Conservation (phyloP, 495 filamentous ascomycete species). For the Hamigera avellanea region DNA sequence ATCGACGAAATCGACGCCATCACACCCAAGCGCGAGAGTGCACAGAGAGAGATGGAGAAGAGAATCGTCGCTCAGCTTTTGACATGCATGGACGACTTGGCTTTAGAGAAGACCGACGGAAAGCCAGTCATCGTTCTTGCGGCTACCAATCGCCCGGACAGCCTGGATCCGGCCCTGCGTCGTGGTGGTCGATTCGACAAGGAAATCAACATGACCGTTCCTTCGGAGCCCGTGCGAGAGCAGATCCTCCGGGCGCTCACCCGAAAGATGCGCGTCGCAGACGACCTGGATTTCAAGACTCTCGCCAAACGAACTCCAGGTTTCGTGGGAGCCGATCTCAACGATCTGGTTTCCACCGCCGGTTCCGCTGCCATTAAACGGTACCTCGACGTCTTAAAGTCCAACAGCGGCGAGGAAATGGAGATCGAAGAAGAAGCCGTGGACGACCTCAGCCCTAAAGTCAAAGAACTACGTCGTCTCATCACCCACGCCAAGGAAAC, state of each 20-base stretch:
- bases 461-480: constrained; percentile 41
- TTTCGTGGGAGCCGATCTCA: constrained; percentile 90
- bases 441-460: constrained; percentile 26
- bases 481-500: constrained; percentile 40
- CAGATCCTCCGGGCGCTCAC: constrained; percentile 74
- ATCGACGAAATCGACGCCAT: constrained; percentile 97
- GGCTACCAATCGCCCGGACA: constrained; percentile 87
- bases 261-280: constrained; percentile 52
- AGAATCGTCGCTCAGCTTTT: constrained; percentile 88
- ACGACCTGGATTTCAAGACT: constrained; percentile 64
- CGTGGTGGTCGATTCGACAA: constrained; percentile 81
- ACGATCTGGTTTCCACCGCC: constrained; percentile 66
- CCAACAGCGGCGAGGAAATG: constrained; percentile 39
- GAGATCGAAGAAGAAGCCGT: constrained; percentile 35
- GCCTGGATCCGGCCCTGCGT: constrained; percentile 75
- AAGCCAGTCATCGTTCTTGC: constrained; percentile 91
- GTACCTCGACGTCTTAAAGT: constrained; percentile 41
- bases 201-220: constrained; percentile 93
- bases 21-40: constrained; percentile 84
- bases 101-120: constrained; percentile 66
- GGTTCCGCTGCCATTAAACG: constrained; percentile 54
- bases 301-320: constrained; percentile 86
- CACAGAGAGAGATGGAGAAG: constrained; percentile 96
- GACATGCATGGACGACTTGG: constrained; percentile 78
- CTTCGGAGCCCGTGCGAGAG: constrained; percentile 72